Conservation (phyloP, 1,139 yeast genomes). For the Sugiyamaella neomexicana region DNA sequence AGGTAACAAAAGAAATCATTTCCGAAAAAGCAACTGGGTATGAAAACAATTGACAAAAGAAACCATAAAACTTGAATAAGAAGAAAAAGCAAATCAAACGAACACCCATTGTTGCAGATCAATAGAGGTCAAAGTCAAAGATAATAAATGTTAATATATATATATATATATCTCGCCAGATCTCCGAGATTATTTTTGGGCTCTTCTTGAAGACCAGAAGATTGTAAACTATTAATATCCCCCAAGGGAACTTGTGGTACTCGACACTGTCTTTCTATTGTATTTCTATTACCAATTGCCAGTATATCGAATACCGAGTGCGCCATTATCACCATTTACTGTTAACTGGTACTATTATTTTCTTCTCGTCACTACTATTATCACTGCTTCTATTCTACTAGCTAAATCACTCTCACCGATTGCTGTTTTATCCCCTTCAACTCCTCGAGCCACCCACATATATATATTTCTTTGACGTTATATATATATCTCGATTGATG, state of each 20-base stretch:
- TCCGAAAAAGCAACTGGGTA: neutral
- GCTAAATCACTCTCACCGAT: no score
- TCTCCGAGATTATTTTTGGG: conserved; percentile 1
- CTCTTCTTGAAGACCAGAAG: neutral
- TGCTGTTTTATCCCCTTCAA: neutral
- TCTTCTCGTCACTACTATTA: no score
- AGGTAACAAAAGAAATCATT: neutral
- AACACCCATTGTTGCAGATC: conserved; percentile 22
- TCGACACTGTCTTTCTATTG: neutral
- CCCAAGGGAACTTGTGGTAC: neutral
- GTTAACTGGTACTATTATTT: neutral
- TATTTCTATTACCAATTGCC: neutral
- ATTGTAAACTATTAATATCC: neutral
- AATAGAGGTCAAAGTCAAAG: conserved; percentile 8
- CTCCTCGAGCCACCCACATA: conserved; percentile 1
- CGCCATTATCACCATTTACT: neutral
- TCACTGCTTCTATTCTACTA: no score
- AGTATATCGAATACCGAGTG: neutral
- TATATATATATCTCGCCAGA: conserved; percentile 11
- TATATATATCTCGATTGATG: conserved; percentile 12
- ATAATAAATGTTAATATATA: neutral
- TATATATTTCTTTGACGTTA: conserved; percentile 2
- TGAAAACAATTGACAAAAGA: neutral
- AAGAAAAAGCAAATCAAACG: conserved; percentile 15
- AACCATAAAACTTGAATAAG: neutral